A percentile compares a stretch with the other conserved stretches of the same genome.
These are phyloP conservation scores for Clarireedia paspali DNA, from an alignment of 2,329 filamentous ascomycete genomes.

Conservation along the genomic window DNA sequence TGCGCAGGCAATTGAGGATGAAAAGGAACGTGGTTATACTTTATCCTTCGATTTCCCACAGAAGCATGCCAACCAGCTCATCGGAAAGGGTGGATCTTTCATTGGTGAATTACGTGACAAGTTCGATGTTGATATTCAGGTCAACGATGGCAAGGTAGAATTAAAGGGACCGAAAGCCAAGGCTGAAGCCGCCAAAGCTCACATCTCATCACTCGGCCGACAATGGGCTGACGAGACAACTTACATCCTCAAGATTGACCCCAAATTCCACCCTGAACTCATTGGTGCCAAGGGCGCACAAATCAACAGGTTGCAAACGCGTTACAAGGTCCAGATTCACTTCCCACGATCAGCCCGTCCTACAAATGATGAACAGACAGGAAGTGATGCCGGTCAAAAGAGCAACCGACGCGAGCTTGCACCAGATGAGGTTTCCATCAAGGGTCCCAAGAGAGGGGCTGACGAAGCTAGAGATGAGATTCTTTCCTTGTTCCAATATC, in stretches of 20 bases:
- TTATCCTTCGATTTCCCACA: conserved; percentile 88
- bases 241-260: conserved; percentile 79
- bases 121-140: conserved; percentile 71
- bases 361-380: conserved; percentile 60
- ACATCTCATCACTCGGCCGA: conserved; percentile 72
- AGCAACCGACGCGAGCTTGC: conserved; percentile 61
- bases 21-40: conserved; percentile 86
- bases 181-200: conserved; percentile 74
- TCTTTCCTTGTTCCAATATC: conserved; percentile 78
- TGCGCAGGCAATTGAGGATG: conserved; percentile 81
- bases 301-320: conserved; percentile 85
- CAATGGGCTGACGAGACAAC: conserved; percentile 88
- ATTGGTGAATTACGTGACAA: conserved; percentile 59
- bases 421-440: conserved; percentile 81
- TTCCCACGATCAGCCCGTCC: conserved; percentile 69
- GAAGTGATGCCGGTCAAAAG: conserved; percentile 62
- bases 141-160: conserved; percentile 89
- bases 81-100: conserved; percentile 60
- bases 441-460: conserved; percentile 86
- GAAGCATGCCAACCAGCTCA: conserved; percentile 82
- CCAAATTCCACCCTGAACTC: conserved; percentile 88
- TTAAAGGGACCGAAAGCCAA: conserved; percentile 94
- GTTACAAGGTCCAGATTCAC: conserved; percentile 91
- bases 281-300: conserved; percentile 83
- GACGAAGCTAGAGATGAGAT: conserved; percentile 90